phyloP scores from a whole-genome alignment of 441 rosid species.

The Pelargonium cotyledonis region DNA sequence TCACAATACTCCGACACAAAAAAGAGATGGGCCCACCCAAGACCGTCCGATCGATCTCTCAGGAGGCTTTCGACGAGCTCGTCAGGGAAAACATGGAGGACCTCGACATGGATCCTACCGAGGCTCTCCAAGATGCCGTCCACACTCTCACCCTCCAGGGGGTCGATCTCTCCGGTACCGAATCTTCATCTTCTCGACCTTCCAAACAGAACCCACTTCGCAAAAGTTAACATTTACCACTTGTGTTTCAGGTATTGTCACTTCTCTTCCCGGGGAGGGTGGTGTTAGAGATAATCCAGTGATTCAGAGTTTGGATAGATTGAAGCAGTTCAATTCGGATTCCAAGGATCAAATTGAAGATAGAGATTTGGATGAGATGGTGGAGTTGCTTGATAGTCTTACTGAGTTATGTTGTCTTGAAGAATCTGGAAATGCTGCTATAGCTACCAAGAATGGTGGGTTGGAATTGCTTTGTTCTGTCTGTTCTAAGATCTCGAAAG shows the following conservation, averaged over 20 bases:
- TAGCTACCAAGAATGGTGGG: conserved; percentile 63
- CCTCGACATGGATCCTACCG: conserved; percentile 81
- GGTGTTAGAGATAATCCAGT: conserved; percentile 55
- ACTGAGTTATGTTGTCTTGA: conserved; percentile 33
- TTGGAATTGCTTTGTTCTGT: conserved; percentile 55
- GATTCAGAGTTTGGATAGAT: conserved; percentile 48
- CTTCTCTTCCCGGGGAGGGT: conserved; percentile 64
- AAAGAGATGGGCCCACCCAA: conserved; percentile 33
- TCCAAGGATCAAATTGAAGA: conserved; percentile 22
- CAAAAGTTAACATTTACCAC: background rate
- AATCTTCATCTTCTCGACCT: background rate
- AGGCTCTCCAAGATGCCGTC: conserved; percentile 88
- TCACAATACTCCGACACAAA: background rate
- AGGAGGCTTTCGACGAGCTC: conserved; percentile 80
- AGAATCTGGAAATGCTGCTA: conserved; percentile 53
- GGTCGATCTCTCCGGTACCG: conserved; percentile 82
- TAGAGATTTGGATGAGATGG: conserved; percentile 39
- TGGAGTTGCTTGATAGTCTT: conserved; percentile 40
- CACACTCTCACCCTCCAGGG: conserved; percentile 79
- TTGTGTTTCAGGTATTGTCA: conserved; percentile 52
- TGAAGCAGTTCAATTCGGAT: conserved; percentile 35
- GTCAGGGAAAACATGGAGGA: conserved; percentile 83
- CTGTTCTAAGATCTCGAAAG: conserved; percentile 43
- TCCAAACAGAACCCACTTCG: background rate
- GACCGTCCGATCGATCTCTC: conserved; percentile 58